Conservation (phyloP, 2,329 filamentous ascomycete species). For the Diaporthe eres region DNA sequence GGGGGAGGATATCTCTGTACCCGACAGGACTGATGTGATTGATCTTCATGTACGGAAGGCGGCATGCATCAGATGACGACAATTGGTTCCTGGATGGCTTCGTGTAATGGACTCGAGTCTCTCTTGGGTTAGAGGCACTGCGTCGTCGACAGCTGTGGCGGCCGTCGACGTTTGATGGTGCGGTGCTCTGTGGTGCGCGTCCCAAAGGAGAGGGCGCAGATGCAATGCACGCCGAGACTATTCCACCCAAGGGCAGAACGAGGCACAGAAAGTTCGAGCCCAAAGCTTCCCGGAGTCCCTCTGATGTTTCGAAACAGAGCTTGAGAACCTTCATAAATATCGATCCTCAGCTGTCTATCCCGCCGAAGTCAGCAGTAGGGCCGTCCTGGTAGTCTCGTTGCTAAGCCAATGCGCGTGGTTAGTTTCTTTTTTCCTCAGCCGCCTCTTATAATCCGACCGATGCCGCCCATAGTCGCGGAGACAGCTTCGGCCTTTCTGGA, state of each 20-base stretch:
- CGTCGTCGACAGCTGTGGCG: slow-evolving; percentile 53
- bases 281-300: slow-evolving; percentile 33
- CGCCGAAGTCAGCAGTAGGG: slow-evolving; percentile 36
- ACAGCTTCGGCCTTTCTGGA: background rate
- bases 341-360: slow-evolving; percentile 35
- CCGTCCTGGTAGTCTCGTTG: slow-evolving; percentile 38
- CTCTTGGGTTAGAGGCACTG: slow-evolving; percentile 51
- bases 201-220: slow-evolving; percentile 49
- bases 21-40: slow-evolving; percentile 52
- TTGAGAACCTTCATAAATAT: slow-evolving; percentile 34
- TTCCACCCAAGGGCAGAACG: slow-evolving; percentile 23
- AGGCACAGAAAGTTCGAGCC: slow-evolving; percentile 29
- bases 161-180: slow-evolving; percentile 42
- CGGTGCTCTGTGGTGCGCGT: slow-evolving; percentile 47
- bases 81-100: slow-evolving; percentile 55
- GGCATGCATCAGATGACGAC: slow-evolving; percentile 63
- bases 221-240: slow-evolving; percentile 41
- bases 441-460: slow-evolving; percentile 34
- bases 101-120: slow-evolving; percentile 37
- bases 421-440: slow-evolving; percentile 38
- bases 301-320: slow-evolving; percentile 39
- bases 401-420: slow-evolving; percentile 38
- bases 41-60: slow-evolving; percentile 59
- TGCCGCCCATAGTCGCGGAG: slow-evolving; percentile 12
- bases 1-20: slow-evolving; percentile 47